A percentile compares a stretch with the other conserved stretches of the same genome.
Conservation (phyloP, 2,329 filamentous ascomycete genomes). For the Paraphoma sp. region DNA sequence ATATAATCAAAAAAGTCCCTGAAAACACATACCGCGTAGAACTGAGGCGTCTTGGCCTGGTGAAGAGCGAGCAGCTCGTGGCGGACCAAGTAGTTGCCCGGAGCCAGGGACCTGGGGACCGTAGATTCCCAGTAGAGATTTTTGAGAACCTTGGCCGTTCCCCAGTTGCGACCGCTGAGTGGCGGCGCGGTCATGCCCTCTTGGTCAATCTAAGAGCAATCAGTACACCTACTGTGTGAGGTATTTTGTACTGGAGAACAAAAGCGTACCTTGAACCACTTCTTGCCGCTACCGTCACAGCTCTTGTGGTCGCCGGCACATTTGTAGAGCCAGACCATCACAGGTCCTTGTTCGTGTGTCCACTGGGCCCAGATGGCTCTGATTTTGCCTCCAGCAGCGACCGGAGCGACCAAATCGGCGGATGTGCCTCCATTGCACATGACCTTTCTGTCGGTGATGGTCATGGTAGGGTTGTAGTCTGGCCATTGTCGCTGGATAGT, state of each 20-base stretch:
- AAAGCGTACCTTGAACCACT: conserved; percentile 61
- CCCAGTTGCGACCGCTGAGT: conserved; percentile 59
- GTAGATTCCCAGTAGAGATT: conserved; percentile 61
- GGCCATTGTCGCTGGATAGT: conserved; percentile 67
- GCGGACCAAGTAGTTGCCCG: conserved; percentile 48
- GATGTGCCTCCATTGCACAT: conserved; percentile 61
- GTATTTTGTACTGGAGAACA: conserved; percentile 5
- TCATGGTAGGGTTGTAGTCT: conserved; percentile 63
- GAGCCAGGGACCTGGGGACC: conserved; percentile 56
- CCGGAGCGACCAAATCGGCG: conserved; percentile 52
- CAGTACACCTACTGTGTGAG: neutral
- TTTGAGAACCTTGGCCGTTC: conserved; percentile 56
- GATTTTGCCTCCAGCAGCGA: conserved; percentile 58
- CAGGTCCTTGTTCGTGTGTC: conserved; percentile 65
- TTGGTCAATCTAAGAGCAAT: conserved; percentile 51
- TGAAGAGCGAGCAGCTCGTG: conserved; percentile 65
- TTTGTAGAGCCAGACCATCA: conserved; percentile 63
- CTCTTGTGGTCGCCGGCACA: conserved; percentile 56
- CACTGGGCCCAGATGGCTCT: conserved; percentile 64
- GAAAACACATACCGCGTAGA: conserved; percentile 51
- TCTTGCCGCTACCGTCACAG: conserved; percentile 60
- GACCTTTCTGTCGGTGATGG: conserved; percentile 57
- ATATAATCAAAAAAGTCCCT: neutral
- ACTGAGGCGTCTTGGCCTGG: conserved; percentile 59
- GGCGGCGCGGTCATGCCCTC: conserved; percentile 56